These are phyloP conservation scores for Colletotrichum limetticola DNA, from an alignment of 2,329 filamentous ascomycete species.

Conservation along the genomic window DNA sequence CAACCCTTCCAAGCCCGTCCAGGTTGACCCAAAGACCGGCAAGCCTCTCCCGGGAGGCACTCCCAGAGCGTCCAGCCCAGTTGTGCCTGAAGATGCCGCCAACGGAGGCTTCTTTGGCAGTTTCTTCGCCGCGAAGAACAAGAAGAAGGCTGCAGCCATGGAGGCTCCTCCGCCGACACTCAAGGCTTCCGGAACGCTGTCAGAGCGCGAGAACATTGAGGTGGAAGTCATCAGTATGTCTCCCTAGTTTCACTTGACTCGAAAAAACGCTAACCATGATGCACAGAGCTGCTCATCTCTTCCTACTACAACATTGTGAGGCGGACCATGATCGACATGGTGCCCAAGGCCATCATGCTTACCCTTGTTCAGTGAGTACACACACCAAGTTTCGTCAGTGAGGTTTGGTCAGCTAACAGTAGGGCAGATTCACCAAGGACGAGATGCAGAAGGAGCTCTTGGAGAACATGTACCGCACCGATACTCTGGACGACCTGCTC, in stretches of 20 bases:
- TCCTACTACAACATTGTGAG: constrained; percentile 99
- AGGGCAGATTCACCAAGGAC: constrained; percentile 76
- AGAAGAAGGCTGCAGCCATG: constrained; percentile 99
- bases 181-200: constrained; percentile 93
- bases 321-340: constrained; percentile 99
- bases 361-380: constrained; percentile 88
- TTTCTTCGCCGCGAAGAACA: constrained; percentile 99
- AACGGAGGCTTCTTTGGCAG: constrained; percentile 95
- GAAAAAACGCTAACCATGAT: constrained; percentile 27
- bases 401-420: not conserved
- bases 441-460: constrained; percentile 98
- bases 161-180: constrained; percentile 91
- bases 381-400: not conserved
- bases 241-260: not conserved
- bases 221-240: constrained; percentile 96
- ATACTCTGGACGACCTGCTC: constrained; percentile 90
- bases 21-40: constrained; percentile 98
- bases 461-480: constrained; percentile 95
- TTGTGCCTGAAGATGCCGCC: constrained; percentile 63
- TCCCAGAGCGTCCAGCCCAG: constrained; percentile 82
- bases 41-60: constrained; percentile 82
- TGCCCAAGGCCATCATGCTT: constrained; percentile 99
- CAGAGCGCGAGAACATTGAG: constrained; percentile 93
- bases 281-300: constrained; percentile 86
- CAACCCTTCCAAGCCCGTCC: constrained; percentile 82